Conservation (phyloP, 257 asterid species). For the Salvia miltiorrhiza region DNA sequence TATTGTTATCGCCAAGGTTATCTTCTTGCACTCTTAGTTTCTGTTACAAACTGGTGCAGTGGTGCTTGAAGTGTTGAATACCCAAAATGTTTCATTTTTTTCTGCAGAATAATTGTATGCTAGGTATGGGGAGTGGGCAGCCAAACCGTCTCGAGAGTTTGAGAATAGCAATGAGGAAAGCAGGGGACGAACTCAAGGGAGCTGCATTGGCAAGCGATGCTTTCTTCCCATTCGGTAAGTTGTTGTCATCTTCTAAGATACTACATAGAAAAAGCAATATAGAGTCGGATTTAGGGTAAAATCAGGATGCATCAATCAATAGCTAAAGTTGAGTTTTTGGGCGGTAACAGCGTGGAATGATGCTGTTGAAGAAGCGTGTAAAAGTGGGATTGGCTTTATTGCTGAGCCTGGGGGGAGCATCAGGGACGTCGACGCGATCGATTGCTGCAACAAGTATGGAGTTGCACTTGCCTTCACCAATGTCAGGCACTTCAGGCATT, state of each 20-base stretch:
- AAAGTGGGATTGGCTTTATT: conserved; percentile 67
- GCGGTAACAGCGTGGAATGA: conserved; percentile 80
- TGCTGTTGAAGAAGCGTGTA: conserved; percentile 96
- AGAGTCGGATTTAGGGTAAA: no score
- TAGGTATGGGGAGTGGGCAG: conserved; percentile 99
- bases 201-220: conserved; percentile 99
- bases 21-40: not conserved
- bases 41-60: not conserved
- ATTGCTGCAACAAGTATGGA: conserved; percentile 84
- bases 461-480: conserved; percentile 73
- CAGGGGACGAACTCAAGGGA: conserved; percentile 89
- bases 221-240: conserved; percentile 90
- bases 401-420: conserved; percentile 97
- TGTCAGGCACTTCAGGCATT: conserved; percentile 95
- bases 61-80: conserved; percentile 9
- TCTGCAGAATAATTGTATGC: conserved; percentile 75
- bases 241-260: no score
- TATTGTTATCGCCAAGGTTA: conserved; percentile 87
- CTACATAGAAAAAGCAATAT: no score
- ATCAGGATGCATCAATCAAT: no score
- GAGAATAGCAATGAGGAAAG: conserved; percentile 86
- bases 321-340: not conserved
- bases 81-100: not conserved
- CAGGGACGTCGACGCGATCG: conserved; percentile 79
- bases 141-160: conserved; percentile 92